These are phyloP conservation scores for Panus rudis DNA, from an alignment of 768 basidiomycete species.

Conservation along the genomic window DNA sequence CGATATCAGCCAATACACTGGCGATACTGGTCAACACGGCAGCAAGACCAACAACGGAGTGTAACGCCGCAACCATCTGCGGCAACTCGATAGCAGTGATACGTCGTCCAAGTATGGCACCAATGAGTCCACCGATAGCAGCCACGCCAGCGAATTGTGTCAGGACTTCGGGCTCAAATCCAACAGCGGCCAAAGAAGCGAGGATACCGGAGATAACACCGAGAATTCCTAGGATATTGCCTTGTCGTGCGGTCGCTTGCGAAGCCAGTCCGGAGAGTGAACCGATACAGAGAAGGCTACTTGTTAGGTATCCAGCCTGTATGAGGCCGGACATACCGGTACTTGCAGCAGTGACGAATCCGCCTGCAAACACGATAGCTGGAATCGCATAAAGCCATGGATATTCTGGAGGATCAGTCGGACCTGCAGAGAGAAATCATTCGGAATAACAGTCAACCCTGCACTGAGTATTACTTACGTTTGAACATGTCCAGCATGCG, in stretches of 20 bases:
- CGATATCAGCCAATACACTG: slow-evolving; percentile 66
- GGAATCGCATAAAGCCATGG: slow-evolving; percentile 78
- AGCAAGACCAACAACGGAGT: slow-evolving; percentile 86
- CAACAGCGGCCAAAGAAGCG: slow-evolving; percentile 75
- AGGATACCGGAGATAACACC: slow-evolving; percentile 80
- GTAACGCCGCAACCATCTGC: slow-evolving; percentile 75
- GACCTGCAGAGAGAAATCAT: slow-evolving; percentile 36
- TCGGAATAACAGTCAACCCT: not conserved
- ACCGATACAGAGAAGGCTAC: slow-evolving; percentile 81
- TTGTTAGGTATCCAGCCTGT: slow-evolving; percentile 81
- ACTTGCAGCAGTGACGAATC: slow-evolving; percentile 74
- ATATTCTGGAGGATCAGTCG: slow-evolving; percentile 84
- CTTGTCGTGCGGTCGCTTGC: slow-evolving; percentile 76
- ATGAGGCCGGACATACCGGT: slow-evolving; percentile 83
- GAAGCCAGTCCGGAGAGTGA: slow-evolving; percentile 77
- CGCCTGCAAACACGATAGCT: slow-evolving; percentile 75
- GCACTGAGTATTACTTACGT: slow-evolving; percentile 35
- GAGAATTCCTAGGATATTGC: slow-evolving; percentile 83
- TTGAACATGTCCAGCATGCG: slow-evolving; percentile 94
- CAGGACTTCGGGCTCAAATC: slow-evolving; percentile 68
- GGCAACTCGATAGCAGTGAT: slow-evolving; percentile 86
- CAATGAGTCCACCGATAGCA: slow-evolving; percentile 63
- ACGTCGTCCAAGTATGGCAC: slow-evolving; percentile 69
- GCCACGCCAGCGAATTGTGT: slow-evolving; percentile 75
- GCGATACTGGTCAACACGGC: slow-evolving; percentile 83